phyloP scores from a whole-genome alignment of 139 green algal genomes.

The Coelastrella sp. region DNA sequence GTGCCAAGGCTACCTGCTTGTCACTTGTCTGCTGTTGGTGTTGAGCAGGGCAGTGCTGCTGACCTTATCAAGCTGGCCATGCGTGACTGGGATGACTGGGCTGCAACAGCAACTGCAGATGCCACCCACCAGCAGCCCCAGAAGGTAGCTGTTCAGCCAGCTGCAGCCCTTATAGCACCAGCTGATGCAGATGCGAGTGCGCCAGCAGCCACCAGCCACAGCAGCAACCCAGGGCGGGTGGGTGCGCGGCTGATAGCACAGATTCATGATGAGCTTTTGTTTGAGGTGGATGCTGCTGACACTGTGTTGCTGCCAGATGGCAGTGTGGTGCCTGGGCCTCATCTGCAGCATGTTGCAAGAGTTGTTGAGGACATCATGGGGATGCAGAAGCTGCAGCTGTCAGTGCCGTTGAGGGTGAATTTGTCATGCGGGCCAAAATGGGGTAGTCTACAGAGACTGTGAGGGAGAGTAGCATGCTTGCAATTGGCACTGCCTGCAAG shows the following conservation, averaged over 20 bases:
- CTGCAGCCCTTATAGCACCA: too few species aligned
- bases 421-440: constrained; percentile 25
- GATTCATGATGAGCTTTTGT: constrained; percentile 74
- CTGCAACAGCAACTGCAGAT: constrained; percentile 13
- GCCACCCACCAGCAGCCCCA: not conserved
- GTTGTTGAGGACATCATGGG: constrained; percentile 13
- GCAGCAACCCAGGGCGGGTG: not conserved
- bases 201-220: not conserved
- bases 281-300: constrained; percentile 53
- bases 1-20: not conserved
- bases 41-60: constrained; percentile 65
- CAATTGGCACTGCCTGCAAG: too few species aligned
- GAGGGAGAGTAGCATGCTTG: too few species aligned
- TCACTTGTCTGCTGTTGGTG: not conserved
- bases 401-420: constrained; percentile 31
- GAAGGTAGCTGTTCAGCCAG: not conserved
- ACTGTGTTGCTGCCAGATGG: not conserved
- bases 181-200: not conserved
- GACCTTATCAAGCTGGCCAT: constrained; percentile 73
- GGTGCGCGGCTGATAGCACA: constrained; percentile 56
- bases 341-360: not conserved
- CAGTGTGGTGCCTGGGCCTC: not conserved
- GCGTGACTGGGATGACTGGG: constrained; percentile 51
- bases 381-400: not conserved
- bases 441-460: constrained; percentile 1